A percentile compares a stretch with the other conserved stretches of the same genome.
These are phyloP conservation scores for Penicillium argentinense DNA, from an alignment of 495 filamentous ascomycete species.

Conservation along the genomic window DNA sequence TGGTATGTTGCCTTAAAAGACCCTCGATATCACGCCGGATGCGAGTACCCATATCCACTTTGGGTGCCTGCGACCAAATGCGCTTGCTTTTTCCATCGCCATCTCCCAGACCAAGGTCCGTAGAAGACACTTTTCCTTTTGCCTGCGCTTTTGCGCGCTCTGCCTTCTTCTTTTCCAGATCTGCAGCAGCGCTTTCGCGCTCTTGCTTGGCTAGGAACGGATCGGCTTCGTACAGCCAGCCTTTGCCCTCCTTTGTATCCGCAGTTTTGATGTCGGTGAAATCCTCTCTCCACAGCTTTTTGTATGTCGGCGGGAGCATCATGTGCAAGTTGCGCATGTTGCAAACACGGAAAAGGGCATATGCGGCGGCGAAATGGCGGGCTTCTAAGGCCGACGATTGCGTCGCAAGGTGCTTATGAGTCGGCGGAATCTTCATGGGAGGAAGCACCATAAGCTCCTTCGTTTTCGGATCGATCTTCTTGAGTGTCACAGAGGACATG, in stretches of 20 bases:
- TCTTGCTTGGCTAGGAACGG: constrained; percentile 81
- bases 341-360: constrained; percentile 84
- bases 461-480: constrained; percentile 78
- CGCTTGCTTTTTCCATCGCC: constrained; percentile 45
- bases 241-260: constrained; percentile 72
- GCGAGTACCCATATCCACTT: constrained; percentile 85
- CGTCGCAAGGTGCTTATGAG: constrained; percentile 63
- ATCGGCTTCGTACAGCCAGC: constrained; percentile 95
- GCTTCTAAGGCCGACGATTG: constrained; percentile 83
- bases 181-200: constrained; percentile 69
- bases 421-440: constrained; percentile 76
- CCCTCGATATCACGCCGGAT: constrained; percentile 75
- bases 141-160: constrained; percentile 60
- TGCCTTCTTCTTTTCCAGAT: constrained; percentile 68
- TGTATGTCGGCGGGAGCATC: constrained; percentile 88
- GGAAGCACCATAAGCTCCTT: constrained; percentile 69
- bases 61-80: constrained; percentile 82
- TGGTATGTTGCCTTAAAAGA: constrained; percentile 68
- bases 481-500: constrained; percentile 76
- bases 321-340: constrained; percentile 94
- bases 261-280: constrained; percentile 76
- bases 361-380: constrained; percentile 88
- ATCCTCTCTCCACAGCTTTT: constrained; percentile 80
- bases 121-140: constrained; percentile 58
- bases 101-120: constrained; percentile 35